Evolutionary conservation across 306 rosid genomes (phyloP), one percentile per base, ranked within the genome.

Genomic region (Quercus suber): DNA sequence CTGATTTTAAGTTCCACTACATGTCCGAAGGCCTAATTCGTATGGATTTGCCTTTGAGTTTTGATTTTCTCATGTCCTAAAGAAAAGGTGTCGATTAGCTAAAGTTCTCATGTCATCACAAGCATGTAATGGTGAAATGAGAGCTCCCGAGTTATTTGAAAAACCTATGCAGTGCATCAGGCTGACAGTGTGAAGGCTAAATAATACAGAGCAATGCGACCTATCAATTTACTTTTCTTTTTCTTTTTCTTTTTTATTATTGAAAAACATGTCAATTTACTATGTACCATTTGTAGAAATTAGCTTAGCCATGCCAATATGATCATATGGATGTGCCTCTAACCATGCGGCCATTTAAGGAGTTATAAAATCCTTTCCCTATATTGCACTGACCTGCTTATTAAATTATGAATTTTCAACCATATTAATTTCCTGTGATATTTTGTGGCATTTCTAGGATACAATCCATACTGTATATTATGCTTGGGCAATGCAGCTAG

Each of bases 401-500:
- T 35, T 9, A 33, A 23, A 35, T 18, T 33, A 19, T 49, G 53
- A 35, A 8, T 33, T 67, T 35, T 67, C 14, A 19, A 67, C 21
- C 1, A 0, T 19, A 37, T 7, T 65, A 65, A 30, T 14, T 30
- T 3, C 49, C 49, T 30, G 25, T 57, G 45, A 37, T 41, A 37
- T 30, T 12, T 14, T 1, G 64, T 58, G 77, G 41, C 28, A 63
- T 72, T 55, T 27, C 55, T 65, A 90, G 97, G 97, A 95, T 74
- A 95, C 97, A 20, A 91, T 95, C 81, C 99, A 92, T 87, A 91
- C 92, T 7, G 95, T 95, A 69, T 82, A 64, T 59, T 86, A 91
- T 58, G 84, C 79, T 0, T 95, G 99, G 99, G 97, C 99, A 2
- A 89, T 92, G 87, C 98, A 94, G 75, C 92, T 84, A 84, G 84